Percentiles rank a stretch among this genome's conserved stretches.
These are phyloP conservation scores for Pseudevernia furfuracea DNA, from an alignment of 495 filamentous ascomycete species.

Conservation along the genomic window DNA sequence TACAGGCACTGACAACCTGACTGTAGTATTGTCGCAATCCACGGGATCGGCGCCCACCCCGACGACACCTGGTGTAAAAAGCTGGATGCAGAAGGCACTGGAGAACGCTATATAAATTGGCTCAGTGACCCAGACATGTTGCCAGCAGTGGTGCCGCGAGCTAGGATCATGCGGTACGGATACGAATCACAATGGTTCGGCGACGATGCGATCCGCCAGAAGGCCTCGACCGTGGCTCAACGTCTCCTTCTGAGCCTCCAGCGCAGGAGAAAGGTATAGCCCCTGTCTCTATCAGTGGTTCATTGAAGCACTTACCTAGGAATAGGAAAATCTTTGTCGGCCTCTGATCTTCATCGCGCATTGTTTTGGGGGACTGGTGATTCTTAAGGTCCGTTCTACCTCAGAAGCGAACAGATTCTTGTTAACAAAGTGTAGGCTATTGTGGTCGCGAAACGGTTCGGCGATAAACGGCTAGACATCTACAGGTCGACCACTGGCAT, in stretches of 20 bases:
- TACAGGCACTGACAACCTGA: background rate
- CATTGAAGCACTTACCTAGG: background rate
- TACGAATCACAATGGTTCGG: constrained; percentile 24
- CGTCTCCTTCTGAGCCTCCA: background rate
- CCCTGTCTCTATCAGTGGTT: background rate
- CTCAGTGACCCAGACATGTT: constrained; percentile 22
- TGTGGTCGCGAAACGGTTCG: background rate
- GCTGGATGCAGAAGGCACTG: constrained; percentile 12
- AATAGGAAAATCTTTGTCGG: background rate
- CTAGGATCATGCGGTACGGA: constrained; percentile 27
- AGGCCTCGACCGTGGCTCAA: constrained; percentile 14
- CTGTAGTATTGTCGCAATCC: constrained; percentile 25
- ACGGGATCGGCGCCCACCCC: constrained; percentile 26
- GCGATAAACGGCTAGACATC: background rate
- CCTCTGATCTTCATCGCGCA: background rate
- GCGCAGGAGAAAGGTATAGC: background rate
- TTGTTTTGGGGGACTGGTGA: background rate
- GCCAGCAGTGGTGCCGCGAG: constrained; percentile 18
- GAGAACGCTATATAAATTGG: constrained; percentile 25
- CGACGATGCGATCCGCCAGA: constrained; percentile 18
- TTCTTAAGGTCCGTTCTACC: background rate
- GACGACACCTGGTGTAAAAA: constrained; percentile 27
- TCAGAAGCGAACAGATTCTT: background rate
- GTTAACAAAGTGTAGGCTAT: background rate
- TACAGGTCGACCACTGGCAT: background rate